phyloP scores from a whole-genome alignment of 441 rosid species.

The Syzygium syzygioides region DNA sequence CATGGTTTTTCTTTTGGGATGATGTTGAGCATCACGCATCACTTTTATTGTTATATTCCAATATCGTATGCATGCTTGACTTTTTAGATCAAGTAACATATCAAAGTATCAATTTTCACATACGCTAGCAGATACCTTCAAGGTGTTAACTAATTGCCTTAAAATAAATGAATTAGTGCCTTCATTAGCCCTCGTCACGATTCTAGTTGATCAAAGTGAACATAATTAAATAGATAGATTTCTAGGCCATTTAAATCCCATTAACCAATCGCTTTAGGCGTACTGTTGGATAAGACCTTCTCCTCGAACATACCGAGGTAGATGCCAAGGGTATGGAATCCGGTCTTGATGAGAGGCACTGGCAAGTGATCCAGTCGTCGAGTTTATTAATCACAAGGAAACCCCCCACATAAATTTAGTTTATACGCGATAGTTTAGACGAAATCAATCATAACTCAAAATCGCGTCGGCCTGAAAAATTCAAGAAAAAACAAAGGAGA shows the following conservation, averaged over 20 bases:
- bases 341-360: neutral
- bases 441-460: neutral
- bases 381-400: neutral
- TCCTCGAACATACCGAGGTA: neutral
- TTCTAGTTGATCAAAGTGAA: neutral
- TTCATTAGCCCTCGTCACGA: neutral
- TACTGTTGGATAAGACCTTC: neutral
- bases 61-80: neutral
- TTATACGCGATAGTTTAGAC: too few species aligned
- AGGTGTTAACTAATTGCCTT: neutral
- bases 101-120: neutral
- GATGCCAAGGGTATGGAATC: neutral
- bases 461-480: neutral
- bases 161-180: neutral
- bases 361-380: neutral
- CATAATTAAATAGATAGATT: neutral
- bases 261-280: neutral
- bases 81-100: neutral
- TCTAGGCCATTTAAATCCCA: neutral
- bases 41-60: neutral
- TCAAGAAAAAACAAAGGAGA: neutral
- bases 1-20: neutral
- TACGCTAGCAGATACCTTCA: neutral
- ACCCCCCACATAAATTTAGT: neutral
- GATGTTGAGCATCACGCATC: neutral